A percentile compares a stretch with the other conserved stretches of the same genome.
Evolutionary conservation across 2,329 filamentous ascomycete genomes (phyloP).

Genomic region (Sclerotinia glacialis): DNA sequence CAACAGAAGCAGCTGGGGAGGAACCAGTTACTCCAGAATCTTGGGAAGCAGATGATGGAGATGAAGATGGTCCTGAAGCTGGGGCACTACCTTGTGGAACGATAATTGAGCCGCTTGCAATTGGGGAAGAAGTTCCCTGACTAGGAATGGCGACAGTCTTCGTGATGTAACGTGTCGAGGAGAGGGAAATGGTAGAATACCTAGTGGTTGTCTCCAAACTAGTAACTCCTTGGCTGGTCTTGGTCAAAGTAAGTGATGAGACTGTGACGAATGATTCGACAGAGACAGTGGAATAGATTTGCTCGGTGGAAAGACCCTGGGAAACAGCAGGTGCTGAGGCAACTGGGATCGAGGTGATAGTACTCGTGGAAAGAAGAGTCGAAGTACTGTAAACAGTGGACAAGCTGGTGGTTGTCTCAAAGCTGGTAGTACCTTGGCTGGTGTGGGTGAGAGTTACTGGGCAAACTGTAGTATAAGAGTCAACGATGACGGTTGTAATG

Average conservation of each 20-base stretch:
- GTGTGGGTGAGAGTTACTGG: conserved; percentile 8
- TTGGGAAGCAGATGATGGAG: background rate
- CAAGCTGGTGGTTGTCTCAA: conserved; percentile 4
- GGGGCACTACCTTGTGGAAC: conserved; percentile 4
- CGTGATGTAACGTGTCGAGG: conserved; percentile 1
- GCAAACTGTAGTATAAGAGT: conserved; percentile 5
- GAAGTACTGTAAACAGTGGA: conserved; percentile 3
- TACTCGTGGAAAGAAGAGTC: background rate
- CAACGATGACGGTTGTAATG: background rate
- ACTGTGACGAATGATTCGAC: background rate
- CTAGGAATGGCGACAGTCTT: background rate
- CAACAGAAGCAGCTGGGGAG: background rate
- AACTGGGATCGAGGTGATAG: background rate
- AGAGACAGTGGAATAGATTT: conserved; percentile 4
- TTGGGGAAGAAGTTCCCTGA: conserved; percentile 3
- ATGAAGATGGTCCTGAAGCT: background rate
- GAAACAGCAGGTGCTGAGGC: background rate
- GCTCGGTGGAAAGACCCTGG: background rate
- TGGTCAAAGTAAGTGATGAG: conserved; percentile 1
- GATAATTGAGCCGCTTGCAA: background rate
- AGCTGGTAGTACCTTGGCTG: background rate
- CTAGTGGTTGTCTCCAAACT: conserved; percentile 1
- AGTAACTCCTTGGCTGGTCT: background rate
- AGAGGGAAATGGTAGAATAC: background rate
- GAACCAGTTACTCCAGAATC: conserved; percentile 1